Percentiles rank a stretch among this genome's conserved stretches.
phyloP scores from a whole-genome alignment of 176 grass and related monocot genomes.

The barley (Hordeum vulgare) region MorexV3_pseudomolecules_assembly NC_058523.1:8504447-8504946 shows the following conservation, averaged over 20 bases:
- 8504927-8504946: constrained; percentile 78
- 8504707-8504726: constrained; percentile 5
- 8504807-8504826: constrained; percentile 93
- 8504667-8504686: not conserved
- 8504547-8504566: constrained; percentile 81
- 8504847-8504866: constrained; percentile 65
- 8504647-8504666: constrained; percentile 13
- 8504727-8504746: constrained; percentile 88
- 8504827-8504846: constrained; percentile 83
- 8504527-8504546: constrained; percentile 97
- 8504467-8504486: constrained; percentile 30
- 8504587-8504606: constrained; percentile 98
- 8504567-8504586: constrained; percentile 74
- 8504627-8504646: constrained; percentile 17
- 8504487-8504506: constrained; percentile 31
- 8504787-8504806: constrained; percentile 85
- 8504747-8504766: constrained; percentile 87
- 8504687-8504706: not conserved
- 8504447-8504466: constrained; percentile 57
- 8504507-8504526: constrained; percentile 93
- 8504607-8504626: constrained; percentile 65
- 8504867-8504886: constrained; percentile 22
- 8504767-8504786: constrained; percentile 95
- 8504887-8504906: not conserved
- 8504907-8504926: constrained; percentile 31